Conservation (phyloP, 2,329 filamentous ascomycete genomes). For the Claviceps maximensis region DNA sequence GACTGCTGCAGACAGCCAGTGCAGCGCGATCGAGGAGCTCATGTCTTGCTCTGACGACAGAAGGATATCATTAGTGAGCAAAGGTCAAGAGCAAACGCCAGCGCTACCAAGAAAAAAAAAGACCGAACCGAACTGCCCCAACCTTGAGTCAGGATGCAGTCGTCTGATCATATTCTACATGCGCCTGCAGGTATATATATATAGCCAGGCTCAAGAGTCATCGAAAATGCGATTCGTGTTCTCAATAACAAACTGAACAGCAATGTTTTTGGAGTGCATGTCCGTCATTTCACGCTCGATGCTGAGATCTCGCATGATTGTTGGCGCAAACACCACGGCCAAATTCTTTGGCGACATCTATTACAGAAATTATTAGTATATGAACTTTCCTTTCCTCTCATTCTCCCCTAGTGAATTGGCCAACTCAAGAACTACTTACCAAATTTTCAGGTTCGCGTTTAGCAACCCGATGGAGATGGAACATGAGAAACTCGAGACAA, state of each 20-base stretch:
- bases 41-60: background rate
- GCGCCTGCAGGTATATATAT: background rate
- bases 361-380: background rate
- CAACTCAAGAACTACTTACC: slow-evolving; percentile 32
- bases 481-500: slow-evolving; percentile 84
- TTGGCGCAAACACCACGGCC: slow-evolving; percentile 93
- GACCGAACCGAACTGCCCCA: background rate
- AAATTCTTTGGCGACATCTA: slow-evolving; percentile 94
- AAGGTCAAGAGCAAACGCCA: background rate
- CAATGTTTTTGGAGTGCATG: slow-evolving; percentile 83
- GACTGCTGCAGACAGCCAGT: background rate
- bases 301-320: slow-evolving; percentile 84
- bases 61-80: background rate
- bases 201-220: slow-evolving; percentile 20
- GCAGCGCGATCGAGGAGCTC: background rate
- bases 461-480: slow-evolving; percentile 82
- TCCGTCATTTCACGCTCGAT: slow-evolving; percentile 93
- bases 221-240: slow-evolving; percentile 73
- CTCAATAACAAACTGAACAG: slow-evolving; percentile 86
- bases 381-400: background rate
- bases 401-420: background rate
- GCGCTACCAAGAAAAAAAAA: background rate
- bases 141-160: background rate
- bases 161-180: background rate
- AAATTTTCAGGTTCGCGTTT: slow-evolving; percentile 72